Evolutionary conservation across 31 red algal genomes (phyloP), one percentile per base, ranked within the genome.

Genomic region (Asparagopsis taxiformis): DNA sequence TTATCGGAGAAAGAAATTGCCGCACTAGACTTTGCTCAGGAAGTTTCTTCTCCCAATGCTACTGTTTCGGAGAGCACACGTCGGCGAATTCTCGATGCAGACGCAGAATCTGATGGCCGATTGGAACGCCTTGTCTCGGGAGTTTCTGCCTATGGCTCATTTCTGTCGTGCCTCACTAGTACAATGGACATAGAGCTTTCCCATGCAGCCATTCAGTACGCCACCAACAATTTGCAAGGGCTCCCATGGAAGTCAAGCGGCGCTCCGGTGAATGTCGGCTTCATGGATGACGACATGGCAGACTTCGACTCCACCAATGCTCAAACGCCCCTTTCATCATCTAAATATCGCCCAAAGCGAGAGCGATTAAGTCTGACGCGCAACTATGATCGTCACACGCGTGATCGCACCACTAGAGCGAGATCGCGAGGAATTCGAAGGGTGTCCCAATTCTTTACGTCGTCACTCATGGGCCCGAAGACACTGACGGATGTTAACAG

Each of bases 171-270:
- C 19, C 56, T 79, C 24, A 79, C 74, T n/a, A 72, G 65, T 36
- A 65, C 74, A n/a, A 55, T 88, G 9, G 84, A 88, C 53, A 68
- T 88, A 34, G 84, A 88, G 53, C 62, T 88, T 23, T 75, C 73
- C 1, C 74, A 88, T 49, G 64, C 84, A 19, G 56, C 84, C 32
- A 79, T 88, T 46, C 62, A 77, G 65, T 88, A 72, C 33, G 84
- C 84, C 3, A 54, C 72, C 39, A 65, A 48, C 34, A 88, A 79
- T 34, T 31, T 79, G 65, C 58, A 77, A 15, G 68, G 84, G 1
- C 65, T 79, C 1, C 84, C 72, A 7, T 88, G 84, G 84, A 88
- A 79, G 25, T 88, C 60, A 15, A 79, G 73, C 50, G 55, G 72
- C n/a, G 54, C 73, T 22, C 84, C 72, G 21, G 23, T 88, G 7